These are phyloP conservation scores for Dactylellina sp. DNA, from an alignment of 2,329 filamentous ascomycete genomes.

Conservation along the genomic window DNA sequence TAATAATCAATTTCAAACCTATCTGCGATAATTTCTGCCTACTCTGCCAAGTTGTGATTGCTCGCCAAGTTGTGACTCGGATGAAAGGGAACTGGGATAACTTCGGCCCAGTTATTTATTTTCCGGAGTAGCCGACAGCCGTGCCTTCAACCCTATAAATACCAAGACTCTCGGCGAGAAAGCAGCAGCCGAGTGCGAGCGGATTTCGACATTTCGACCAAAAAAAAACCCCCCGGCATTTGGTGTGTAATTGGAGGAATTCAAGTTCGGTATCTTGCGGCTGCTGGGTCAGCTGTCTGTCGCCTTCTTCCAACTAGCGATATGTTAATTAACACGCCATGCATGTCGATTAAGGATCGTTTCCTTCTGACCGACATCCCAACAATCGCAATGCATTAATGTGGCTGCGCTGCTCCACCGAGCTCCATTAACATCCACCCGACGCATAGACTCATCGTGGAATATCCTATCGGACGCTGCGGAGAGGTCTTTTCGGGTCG, in stretches of 20 bases:
- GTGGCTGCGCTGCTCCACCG: conserved; percentile 22
- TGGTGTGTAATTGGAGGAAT: conserved; percentile 32
- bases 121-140: conserved; percentile 25
- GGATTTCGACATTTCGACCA: no score
- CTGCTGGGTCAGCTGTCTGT: conserved; percentile 32
- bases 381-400: conserved; percentile 8
- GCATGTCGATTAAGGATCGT: conserved; percentile 8
- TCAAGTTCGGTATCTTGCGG: conserved; percentile 16
- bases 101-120: conserved; percentile 17
- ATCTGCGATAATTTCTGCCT: not conserved
- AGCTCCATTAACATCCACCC: conserved; percentile 19
- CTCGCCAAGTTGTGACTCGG: conserved; percentile 37
- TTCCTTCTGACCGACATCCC: conserved; percentile 42
- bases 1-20: not conserved
- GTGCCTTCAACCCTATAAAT: conserved; percentile 49
- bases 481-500: no score
- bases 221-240: no score
- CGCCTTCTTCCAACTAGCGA: no score
- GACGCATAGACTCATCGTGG: no score
- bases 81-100: conserved; percentile 39
- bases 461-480: no score
- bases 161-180: conserved; percentile 55
- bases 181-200: not conserved
- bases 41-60: conserved; percentile 5
- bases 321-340: no score